Base-by-base conservation (phyloP, 2,329 filamentous ascomycete genomes). In the Parastagonospora avenae region DNA sequence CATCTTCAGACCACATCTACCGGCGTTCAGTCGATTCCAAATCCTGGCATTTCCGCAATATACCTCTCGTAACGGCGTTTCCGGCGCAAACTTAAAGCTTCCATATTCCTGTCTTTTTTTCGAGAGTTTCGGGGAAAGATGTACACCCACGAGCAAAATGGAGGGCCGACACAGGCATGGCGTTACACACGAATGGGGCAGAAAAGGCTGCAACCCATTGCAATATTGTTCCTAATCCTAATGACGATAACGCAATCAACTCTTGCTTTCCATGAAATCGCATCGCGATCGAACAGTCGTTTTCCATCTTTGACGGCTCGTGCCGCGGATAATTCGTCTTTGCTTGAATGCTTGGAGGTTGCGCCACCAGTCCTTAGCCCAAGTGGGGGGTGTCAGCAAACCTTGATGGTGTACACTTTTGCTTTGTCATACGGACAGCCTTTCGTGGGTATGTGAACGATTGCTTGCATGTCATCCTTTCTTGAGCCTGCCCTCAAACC, bases 361-460 rank as follows among this genome's bases (percentile, higher is more conserved):
- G 82, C 86, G 44, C 83, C 84, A 59, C 89, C 89, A 1, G 81
- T 91, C 2, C 71, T 85, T 48, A 82, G 78, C 15, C 80, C 81
- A 0, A 53, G 58, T 42, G 57, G 60, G 31, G 67, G 74, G 42
- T 85, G 82, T 66, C 74, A 81, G 37, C 67, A 85, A 33, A 72
- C 82, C n/a, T 72, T 93, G 48, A 89, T 92, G 83, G 76, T 85
- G 2, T 81, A 91, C 72, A 80, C 82, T 0, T 93, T 93, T 76
- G 88, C 78, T 9, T 83, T 76, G 55, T 92, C 88, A 56, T 92
- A 92, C 68, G 87, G 86, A n/a, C 69, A 80, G 30, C 90, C 90
- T 1, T 92, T 86, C 67, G 79, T 92, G 60, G 87, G 88, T 85
- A 76, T 74, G 61, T 64, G n/a, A 43, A 38, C 11, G 24, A 29